Evolutionary conservation across 2,329 filamentous ascomycete species (phyloP).

Genomic region (Aplosporella prunicola): DNA sequence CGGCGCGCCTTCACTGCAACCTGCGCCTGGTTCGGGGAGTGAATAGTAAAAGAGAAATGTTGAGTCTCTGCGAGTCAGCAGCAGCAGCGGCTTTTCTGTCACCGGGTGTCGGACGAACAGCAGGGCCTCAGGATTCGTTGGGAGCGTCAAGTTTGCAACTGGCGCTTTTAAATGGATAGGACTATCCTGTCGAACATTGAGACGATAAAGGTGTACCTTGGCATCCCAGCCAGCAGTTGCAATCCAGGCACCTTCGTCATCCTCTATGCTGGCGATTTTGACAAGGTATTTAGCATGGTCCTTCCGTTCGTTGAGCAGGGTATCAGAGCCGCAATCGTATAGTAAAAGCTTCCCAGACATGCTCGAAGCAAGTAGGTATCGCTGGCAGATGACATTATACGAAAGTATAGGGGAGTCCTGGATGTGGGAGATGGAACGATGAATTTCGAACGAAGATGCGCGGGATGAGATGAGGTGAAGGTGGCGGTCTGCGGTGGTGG

Average conservation of each 20-base stretch:
- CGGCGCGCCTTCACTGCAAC: background rate
- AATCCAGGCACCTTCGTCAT: slow-evolving; percentile 26
- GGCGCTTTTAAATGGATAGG: slow-evolving; percentile 16
- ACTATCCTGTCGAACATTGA: slow-evolving; percentile 17
- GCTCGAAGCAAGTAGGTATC: slow-evolving; percentile 42
- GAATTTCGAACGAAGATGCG: slow-evolving; percentile 22
- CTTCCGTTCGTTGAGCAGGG: slow-evolving; percentile 39
- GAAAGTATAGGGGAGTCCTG: slow-evolving; percentile 48
- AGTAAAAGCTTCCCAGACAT: slow-evolving; percentile 51
- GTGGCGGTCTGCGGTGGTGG: slow-evolving; percentile 31
- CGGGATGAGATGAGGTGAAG: slow-evolving; percentile 38
- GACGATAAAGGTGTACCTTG: slow-evolving; percentile 44
- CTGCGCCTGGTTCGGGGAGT: slow-evolving; percentile 18
- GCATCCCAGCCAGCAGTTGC: slow-evolving; percentile 55
- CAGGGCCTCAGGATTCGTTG: slow-evolving; percentile 49
- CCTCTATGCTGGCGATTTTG: slow-evolving; percentile 35
- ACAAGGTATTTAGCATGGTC: slow-evolving; percentile 53
- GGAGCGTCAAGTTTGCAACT: slow-evolving; percentile 33
- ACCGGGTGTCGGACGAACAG: slow-evolving; percentile 44
- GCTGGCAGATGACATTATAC: slow-evolving; percentile 32
- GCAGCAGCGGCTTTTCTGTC: slow-evolving; percentile 37
- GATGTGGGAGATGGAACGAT: slow-evolving; percentile 29
- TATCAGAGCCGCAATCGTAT: slow-evolving; percentile 31
- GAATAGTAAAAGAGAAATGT: slow-evolving; percentile 50
- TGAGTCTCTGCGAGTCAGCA: slow-evolving; percentile 49